Evolutionary conservation across 768 basidiomycete species (phyloP).

Genomic region (Lanmaoa rubissima): DNA sequence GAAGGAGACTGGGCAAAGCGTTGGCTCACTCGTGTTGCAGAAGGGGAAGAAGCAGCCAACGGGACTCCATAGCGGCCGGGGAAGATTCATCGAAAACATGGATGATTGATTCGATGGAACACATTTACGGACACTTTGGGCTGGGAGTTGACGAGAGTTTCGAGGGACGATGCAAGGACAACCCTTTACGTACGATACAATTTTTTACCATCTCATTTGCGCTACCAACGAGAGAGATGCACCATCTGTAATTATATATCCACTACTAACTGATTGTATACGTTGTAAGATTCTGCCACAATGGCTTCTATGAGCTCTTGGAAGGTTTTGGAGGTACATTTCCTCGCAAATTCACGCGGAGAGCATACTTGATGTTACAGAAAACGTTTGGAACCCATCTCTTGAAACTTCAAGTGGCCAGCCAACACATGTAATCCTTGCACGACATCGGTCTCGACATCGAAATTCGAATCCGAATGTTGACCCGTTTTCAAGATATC

Average conservation of each 20-base stretch:
- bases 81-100: slow-evolving; percentile 42
- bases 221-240: background rate
- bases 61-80: slow-evolving; percentile 23
- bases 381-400: too few relatives aligned
- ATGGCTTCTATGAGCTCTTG: too few relatives aligned
- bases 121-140: background rate
- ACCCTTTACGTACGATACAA: background rate
- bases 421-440: too few relatives aligned
- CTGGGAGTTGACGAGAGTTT: background rate
- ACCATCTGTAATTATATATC: background rate
- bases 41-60: slow-evolving; percentile 23
- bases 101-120: background rate
- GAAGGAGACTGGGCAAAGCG: slow-evolving; percentile 35
- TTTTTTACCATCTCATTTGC: background rate
- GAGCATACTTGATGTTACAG: too few relatives aligned
- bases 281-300: too few relatives aligned
- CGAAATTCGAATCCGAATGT: too few relatives aligned
- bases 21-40: slow-evolving; percentile 9
- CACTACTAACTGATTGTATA: too few relatives aligned
- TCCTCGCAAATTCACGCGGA: too few relatives aligned
- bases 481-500: too few relatives aligned
- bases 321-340: too few relatives aligned
- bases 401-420: background rate
- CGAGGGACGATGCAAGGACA: background rate
- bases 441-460: too few relatives aligned